phyloP scores from a whole-genome alignment of 2,329 filamentous ascomycete species.

The Fusarium xyrophilum region DNA sequence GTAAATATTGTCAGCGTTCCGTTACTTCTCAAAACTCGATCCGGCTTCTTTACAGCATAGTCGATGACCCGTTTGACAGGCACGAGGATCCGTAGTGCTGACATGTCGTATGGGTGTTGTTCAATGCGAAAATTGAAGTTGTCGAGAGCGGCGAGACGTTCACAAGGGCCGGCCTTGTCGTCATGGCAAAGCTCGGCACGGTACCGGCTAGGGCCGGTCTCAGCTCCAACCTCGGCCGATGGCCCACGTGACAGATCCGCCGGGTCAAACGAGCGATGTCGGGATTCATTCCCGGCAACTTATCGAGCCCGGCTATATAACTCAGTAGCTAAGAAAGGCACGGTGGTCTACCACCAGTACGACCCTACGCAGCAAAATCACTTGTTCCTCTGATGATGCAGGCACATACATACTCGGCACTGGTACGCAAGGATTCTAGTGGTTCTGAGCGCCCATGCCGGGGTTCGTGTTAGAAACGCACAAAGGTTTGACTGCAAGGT shows the following conservation, averaged over 20 bases:
- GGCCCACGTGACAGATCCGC: constrained; percentile 46
- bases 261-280: constrained; percentile 30
- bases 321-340: too few species aligned
- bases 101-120: constrained; percentile 55
- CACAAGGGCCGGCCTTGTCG: constrained; percentile 28
- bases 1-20: constrained; percentile 22
- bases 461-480: background rate
- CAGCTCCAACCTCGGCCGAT: constrained; percentile 51
- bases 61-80: constrained; percentile 86
- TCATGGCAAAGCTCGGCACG: constrained; percentile 43
- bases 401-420: background rate
- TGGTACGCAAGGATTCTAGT: background rate
- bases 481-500: too few species aligned
- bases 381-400: background rate
- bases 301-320: constrained; percentile 22
- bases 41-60: constrained; percentile 69
- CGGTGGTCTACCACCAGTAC: background rate
- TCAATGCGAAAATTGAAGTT: constrained; percentile 37
- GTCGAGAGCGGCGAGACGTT: constrained; percentile 29
- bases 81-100: constrained; percentile 75
- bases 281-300: constrained; percentile 19
- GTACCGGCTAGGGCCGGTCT: constrained; percentile 54
- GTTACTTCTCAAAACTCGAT: constrained; percentile 2
- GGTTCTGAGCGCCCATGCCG: background rate
- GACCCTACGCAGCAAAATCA: background rate